Base-by-base conservation (phyloP, 2,329 filamentous ascomycete species). In the Sordariomycetes sp. region DNA sequence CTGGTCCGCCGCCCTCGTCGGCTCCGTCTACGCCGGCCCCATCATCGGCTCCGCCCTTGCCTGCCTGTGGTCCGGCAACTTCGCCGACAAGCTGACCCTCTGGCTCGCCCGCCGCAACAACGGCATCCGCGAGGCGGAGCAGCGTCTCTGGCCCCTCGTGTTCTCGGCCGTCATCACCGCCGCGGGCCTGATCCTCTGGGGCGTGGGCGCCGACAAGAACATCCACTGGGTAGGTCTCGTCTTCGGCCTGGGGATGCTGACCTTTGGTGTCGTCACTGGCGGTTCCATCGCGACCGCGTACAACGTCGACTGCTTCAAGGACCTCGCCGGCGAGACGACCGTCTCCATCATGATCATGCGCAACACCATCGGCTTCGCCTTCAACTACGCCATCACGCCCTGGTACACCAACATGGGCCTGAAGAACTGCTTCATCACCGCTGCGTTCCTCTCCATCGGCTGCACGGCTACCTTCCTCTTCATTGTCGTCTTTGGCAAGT, bases 161-260 rank as follows among this genome's bases (percentile, higher is more conserved):
- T 64, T 69, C 0, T 71, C 69, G 4, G 60, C 68, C 2, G 36
- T 76, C 13, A 60, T 76, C n/a, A 65, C 72, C 0, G 68, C 70
- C 0, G 67, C 65, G 24, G 72, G 72, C 1, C 65, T 78, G 20
- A 70, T 78, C 54, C 61, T 75, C 3, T 78, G 74, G 75, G 76
- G 76, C 36, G 73, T 78, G 0, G 75, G 76, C 4, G 68, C 68
- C 1, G 62, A 62, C 2, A 64, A 67, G 36, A 51, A 63, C 7
- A 59, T 70, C 10, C 69, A 69, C 56, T 70, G 65, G 65, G 64
- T 68, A 28, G 69, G 66, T 7, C 60, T 70, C 13, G 59, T 67
- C 1, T 64, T 70, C 42, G 69, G 67, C 28, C 67, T 70, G 60
- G 65, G 65, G 15, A 62, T 61, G 6, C 61, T 64, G 1, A 64